Evolutionary conservation across 768 basidiomycete species (phyloP).

Genomic region (Porphyrellus cyaneotinctus): DNA sequence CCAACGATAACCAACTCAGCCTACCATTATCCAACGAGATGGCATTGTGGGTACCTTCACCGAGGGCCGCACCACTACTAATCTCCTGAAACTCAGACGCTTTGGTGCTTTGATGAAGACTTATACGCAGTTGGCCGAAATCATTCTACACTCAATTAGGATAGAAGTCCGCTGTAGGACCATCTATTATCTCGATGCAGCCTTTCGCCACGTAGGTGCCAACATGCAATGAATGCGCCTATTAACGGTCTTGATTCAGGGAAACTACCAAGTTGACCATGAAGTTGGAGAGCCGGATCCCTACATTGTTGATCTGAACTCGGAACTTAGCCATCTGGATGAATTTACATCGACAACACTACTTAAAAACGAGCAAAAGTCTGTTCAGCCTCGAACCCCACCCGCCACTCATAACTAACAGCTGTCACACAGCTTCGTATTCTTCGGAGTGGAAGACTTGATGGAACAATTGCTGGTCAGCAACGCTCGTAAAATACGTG

Average conservation of each 20-base stretch:
- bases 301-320: constrained; percentile 80
- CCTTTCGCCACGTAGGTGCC: constrained; percentile 65
- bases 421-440: constrained; percentile 63
- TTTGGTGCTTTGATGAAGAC: constrained; percentile 89
- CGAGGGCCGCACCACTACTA: not conserved
- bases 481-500: constrained; percentile 64
- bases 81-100: constrained; percentile 50
- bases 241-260: constrained; percentile 43
- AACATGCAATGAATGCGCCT: not conserved
- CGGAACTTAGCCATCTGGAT: constrained; percentile 71
- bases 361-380: constrained; percentile 65
- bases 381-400: constrained; percentile 24
- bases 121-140: constrained; percentile 82
- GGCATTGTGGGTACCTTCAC: constrained; percentile 62
- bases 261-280: constrained; percentile 75
- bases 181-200: constrained; percentile 75
- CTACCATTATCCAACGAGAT: constrained; percentile 86
- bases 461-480: constrained; percentile 81
- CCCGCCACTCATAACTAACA: not conserved
- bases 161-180: constrained; percentile 84
- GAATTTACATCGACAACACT: constrained; percentile 62
- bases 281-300: constrained; percentile 92
- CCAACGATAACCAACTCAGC: constrained; percentile 47
- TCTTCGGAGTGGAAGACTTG: constrained; percentile 78
- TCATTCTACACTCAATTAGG: constrained; percentile 83